phyloP scores from a whole-genome alignment of 176 grass and related monocot genomes.

The Pontederia paniculata region DNA sequence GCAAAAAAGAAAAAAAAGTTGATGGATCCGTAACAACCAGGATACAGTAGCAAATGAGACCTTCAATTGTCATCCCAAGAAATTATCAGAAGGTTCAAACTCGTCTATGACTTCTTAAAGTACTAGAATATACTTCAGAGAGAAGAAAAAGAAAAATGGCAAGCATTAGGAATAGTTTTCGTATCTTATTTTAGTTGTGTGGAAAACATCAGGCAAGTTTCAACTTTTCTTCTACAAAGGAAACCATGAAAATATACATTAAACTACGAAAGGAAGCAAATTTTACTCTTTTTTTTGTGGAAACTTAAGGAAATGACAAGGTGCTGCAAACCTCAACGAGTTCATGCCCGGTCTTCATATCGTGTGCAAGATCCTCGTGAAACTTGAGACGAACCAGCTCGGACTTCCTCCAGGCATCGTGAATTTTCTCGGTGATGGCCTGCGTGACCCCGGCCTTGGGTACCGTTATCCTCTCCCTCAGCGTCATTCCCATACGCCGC shows the following conservation, averaged over 20 bases:
- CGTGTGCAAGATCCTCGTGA: slow-evolving; percentile 70
- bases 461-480: slow-evolving; percentile 75
- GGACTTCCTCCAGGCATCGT: slow-evolving; percentile 89
- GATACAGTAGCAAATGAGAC: too few relatives aligned
- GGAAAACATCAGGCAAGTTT: too few relatives aligned
- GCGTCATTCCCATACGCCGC: slow-evolving; percentile 44
- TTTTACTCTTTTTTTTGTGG: neutral
- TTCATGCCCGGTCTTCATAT: slow-evolving; percentile 88
- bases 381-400: slow-evolving; percentile 90
- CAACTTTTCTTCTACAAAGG: too few relatives aligned
- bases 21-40: too few relatives aligned
- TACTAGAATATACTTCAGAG: too few relatives aligned
- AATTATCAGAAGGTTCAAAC: too few relatives aligned
- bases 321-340: slow-evolving; percentile 57
- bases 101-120: too few relatives aligned
- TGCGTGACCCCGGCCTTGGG: slow-evolving; percentile 87
- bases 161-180: too few relatives aligned
- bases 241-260: neutral
- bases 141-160: too few relatives aligned
- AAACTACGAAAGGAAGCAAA: neutral
- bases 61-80: too few relatives aligned
- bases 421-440: slow-evolving; percentile 69
- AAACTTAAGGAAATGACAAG: neutral
- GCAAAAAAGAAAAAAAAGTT: too few relatives aligned
- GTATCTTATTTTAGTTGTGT: too few relatives aligned